phyloP scores from a whole-genome alignment of 2,329 filamentous ascomycete genomes.

The Aspergillus sp. region DNA sequence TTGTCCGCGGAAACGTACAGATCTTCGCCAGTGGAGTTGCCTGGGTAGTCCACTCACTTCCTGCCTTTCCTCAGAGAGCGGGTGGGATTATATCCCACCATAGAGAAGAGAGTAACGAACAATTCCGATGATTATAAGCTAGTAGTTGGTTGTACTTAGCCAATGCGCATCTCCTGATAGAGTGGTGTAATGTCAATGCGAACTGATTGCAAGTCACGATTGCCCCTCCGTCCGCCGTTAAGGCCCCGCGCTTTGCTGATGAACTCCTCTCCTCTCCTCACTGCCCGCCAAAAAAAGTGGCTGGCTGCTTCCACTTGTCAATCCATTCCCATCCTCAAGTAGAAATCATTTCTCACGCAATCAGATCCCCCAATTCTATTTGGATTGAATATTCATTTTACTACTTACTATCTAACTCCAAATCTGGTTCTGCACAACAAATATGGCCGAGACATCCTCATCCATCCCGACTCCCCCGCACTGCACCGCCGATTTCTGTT shows the following conservation, averaged over 20 bases:
- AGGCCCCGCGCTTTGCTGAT: background rate
- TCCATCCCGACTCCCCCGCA: constrained; percentile 63
- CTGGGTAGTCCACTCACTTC: too few species aligned
- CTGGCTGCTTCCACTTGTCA: background rate
- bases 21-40: background rate
- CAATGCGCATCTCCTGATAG: background rate
- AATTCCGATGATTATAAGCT: too few species aligned
- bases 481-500: constrained; percentile 87
- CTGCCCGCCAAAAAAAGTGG: background rate
- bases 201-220: background rate
- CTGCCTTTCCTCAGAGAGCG: background rate
- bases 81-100: background rate
- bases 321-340: background rate
- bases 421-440: background rate
- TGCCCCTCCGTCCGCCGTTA: background rate
- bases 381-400: background rate
- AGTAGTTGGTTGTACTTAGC: background rate
- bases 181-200: background rate
- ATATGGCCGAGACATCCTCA: constrained; percentile 27
- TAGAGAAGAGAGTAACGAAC: background rate
- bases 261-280: too few species aligned
- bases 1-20: constrained; percentile 3
- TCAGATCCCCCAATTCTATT: background rate
- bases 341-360: background rate
- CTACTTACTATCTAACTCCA: background rate